Conservation (phyloP, 441 rosid genomes). For the Omphalea diandra region DNA sequence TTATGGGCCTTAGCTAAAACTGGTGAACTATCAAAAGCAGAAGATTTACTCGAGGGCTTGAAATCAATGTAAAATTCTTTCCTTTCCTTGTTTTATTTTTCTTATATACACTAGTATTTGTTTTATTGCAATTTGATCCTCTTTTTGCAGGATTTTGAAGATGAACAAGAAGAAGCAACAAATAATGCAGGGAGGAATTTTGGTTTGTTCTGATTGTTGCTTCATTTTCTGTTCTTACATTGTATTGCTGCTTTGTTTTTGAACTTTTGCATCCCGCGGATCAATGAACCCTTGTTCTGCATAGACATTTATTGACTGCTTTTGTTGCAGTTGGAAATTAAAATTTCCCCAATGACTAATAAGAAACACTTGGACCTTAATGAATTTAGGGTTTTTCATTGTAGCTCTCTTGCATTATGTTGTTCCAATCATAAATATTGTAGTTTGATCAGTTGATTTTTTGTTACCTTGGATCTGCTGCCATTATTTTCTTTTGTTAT, state of each 20-base stretch:
- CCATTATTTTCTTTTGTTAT: neutral
- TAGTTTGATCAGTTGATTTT: neutral
- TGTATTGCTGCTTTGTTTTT: neutral
- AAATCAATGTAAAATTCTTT: conserved; percentile 51
- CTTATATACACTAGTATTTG: neutral
- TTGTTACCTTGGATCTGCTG: neutral
- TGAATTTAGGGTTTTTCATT: neutral
- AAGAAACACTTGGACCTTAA: no score
- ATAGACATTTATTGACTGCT: neutral
- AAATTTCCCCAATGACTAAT: neutral
- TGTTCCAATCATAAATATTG: neutral
- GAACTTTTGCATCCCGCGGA: neutral
- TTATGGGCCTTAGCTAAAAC: conserved; percentile 71
- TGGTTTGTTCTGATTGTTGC: conserved; percentile 41
- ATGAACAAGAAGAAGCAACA: conserved; percentile 77
- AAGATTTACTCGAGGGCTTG: conserved; percentile 62
- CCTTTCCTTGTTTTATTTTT: conserved; percentile 10
- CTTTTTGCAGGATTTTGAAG: conserved; percentile 39
- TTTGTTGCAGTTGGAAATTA: neutral
- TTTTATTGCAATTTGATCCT: conserved; percentile 15
- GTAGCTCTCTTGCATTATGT: neutral
- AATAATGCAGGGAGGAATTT: conserved; percentile 61
- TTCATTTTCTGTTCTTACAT: conserved; percentile 15
- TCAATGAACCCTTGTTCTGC: neutral
- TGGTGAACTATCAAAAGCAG: conserved; percentile 63